A percentile compares a stretch with the other conserved stretches of the same genome.
phyloP scores from a whole-genome alignment of 768 basidiomycete genomes.

The Austroboletus festivus region DNA sequence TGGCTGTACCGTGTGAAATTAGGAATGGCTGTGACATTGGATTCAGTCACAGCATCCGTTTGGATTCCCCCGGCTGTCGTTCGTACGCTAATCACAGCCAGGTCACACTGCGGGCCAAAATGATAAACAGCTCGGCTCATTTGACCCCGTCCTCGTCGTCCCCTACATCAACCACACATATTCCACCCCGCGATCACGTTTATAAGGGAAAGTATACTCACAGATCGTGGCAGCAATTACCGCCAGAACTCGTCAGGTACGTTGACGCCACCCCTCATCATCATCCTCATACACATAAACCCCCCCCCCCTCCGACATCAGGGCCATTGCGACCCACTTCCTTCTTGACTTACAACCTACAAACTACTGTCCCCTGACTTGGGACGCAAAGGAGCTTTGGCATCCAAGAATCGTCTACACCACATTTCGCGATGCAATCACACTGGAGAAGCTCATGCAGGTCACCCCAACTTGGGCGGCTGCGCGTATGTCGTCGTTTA shows the following conservation, averaged over 20 bases:
- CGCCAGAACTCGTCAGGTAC: constrained; percentile 59
- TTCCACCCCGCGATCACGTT: constrained; percentile 24
- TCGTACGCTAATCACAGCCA: constrained; percentile 36
- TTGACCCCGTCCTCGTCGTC: constrained; percentile 15
- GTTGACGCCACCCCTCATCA: constrained; percentile 35
- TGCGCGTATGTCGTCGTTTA: constrained; percentile 48
- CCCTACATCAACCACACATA: constrained; percentile 7
- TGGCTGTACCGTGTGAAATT: constrained; percentile 23
- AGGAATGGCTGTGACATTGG: constrained; percentile 28
- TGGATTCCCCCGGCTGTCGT: constrained; percentile 36
- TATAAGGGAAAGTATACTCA: constrained; percentile 59
- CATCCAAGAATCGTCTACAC: constrained; percentile 59
- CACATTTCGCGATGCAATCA: constrained; percentile 57
- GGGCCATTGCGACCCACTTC: constrained; percentile 44
- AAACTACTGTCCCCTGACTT: constrained; percentile 46
- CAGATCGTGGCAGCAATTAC: constrained; percentile 61
- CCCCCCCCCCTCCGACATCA: constrained; percentile 4
- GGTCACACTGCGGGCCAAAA: constrained; percentile 36
- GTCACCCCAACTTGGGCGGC: constrained; percentile 58
- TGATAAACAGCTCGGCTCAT: constrained; percentile 27
- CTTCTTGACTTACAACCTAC: constrained; percentile 45
- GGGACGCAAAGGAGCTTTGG: constrained; percentile 55
- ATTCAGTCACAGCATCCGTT: constrained; percentile 29
- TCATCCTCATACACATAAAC: constrained; percentile 11
- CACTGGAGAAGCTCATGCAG: constrained; percentile 60